Conservation (phyloP, 2,329 filamentous ascomycete genomes). For the Colletotrichum sp. region DNA sequence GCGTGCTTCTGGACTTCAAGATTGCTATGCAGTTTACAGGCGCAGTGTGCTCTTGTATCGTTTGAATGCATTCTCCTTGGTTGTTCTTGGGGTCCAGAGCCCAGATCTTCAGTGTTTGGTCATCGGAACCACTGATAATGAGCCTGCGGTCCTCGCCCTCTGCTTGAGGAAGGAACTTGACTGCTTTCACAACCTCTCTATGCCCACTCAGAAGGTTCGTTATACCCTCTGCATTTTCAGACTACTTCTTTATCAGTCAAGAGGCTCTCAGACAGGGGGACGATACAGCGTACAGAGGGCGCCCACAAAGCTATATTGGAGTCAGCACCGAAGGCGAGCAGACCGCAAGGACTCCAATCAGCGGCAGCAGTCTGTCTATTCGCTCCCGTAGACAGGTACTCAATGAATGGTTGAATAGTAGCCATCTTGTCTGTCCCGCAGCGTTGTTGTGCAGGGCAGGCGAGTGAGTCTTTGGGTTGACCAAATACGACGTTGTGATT, state of each 20-base stretch:
- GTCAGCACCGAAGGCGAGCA: constrained; percentile 89
- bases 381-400: constrained; percentile 78
- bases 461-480: constrained; percentile 38
- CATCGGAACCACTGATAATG: constrained; percentile 81
- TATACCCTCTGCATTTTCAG: constrained; percentile 58
- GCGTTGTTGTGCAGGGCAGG: neutral
- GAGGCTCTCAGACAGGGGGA: neutral
- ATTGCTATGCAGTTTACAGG: constrained; percentile 74
- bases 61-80: constrained; percentile 53
- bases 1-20: constrained; percentile 32
- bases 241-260: constrained; percentile 1
- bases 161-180: constrained; percentile 72
- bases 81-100: constrained; percentile 34
- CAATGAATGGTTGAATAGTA: constrained; percentile 36
- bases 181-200: constrained; percentile 78
- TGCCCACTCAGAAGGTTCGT: constrained; percentile 76
- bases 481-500: constrained; percentile 38
- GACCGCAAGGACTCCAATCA: constrained; percentile 79
- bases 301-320: constrained; percentile 89
- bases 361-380: constrained; percentile 90
- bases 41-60: constrained; percentile 70
- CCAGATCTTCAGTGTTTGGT: constrained; percentile 82
- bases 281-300: constrained; percentile 45
- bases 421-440: constrained; percentile 23
- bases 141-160: constrained; percentile 53